Evolutionary conservation across 2,329 filamentous ascomycete species (phyloP), one percentile per base, ranked within the genome.

Genomic region (Beauveria medogensis): DNA sequence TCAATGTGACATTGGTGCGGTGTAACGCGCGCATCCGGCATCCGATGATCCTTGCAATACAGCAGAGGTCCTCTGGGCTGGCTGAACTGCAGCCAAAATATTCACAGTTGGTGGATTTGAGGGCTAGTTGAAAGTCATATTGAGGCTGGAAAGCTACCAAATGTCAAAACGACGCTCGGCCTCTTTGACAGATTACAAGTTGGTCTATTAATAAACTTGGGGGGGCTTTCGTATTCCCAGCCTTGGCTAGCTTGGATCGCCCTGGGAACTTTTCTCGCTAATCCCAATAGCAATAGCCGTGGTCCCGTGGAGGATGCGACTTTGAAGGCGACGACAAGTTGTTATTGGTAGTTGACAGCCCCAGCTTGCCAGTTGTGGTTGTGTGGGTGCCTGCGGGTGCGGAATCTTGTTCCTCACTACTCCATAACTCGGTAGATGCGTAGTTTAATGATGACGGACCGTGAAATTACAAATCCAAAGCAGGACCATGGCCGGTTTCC

Each of bases 161-260:
- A 34, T 34, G 30, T 34, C 30, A 34, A 14, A 34, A 34, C 30
- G 34, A 37, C 34, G 34, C 34, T 37, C 34, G 34, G 34, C 34
- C 34, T 37, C 34, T 37, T 37, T 37, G 24, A 22, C 28, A 18
- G 7, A 18, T n/a, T 58, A 12, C 18, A 43, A 43, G 3, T 20
- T 51, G 43, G 55, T 30, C 55, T 58, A 58, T 51, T 41, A 43
- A 58, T 58, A 51, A 58, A 58, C 34, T 12, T 20, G 16, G 24
- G 24, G 47, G 34, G 3, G 9, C 12, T 37, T 50, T 50, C 47
- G 47, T 50, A 50, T 50, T 59, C 48, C 34, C 56, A 59, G 34
- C 22, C 48, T 59, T 52, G 56, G 56, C 56, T 59, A 53, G 56
- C 47, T 26, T 26, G 40, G 56, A 59, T 59, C 56, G 56, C n/a